Base-by-base conservation (phyloP, 2,329 filamentous ascomycete species). In the Fusarium sp. region DNA sequence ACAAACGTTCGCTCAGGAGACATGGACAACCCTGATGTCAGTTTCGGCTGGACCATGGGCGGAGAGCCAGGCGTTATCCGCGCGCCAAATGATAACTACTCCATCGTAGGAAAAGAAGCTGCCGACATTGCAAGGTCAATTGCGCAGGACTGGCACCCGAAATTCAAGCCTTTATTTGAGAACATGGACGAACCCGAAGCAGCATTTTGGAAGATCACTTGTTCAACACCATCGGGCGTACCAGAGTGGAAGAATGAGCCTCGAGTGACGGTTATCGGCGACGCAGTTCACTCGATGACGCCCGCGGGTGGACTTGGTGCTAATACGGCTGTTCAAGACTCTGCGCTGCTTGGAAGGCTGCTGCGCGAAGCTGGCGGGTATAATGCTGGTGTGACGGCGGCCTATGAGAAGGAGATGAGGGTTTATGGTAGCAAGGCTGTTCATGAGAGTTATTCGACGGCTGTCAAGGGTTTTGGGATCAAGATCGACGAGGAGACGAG, bases 181-280 rank as follows among this genome's bases (percentile, higher is more conserved):
- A 70, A 88, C 35, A 89, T 90, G 85, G 74, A 79, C 8, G 85
- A 84, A 57, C 66, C 76, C 0, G 86, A 91, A 66, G 85, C 88
- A 0, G 88, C 89, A 0, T 91, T 91, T 68, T 90, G 88, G 87
- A 91, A 89, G 70, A 90, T 91, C 47, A 90, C 88, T 3, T 90
- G 87, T 68, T 89, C 87, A 1, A 84, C 82, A 1, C 88, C 88
- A 0, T 80, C 80, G 1, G 88, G 88, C 3, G 86, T 91, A 0
- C 88, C 89, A 0, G 81, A 85, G 43, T 91, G 89, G 89, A 70
- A 78, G 11, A 90, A 88, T 43, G 83, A 88, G 54, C 82, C 84
- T 1, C 81, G 88, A 0, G 86, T 89, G 12, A 89, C 87, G 0
- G 80, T 88, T 1, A 85, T 89, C 55, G 87, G 87, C 2, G 87